These are phyloP conservation scores for Cystobasidiopsis lactophilus DNA, from an alignment of 768 basidiomycete genomes.

Conservation along the genomic window DNA sequence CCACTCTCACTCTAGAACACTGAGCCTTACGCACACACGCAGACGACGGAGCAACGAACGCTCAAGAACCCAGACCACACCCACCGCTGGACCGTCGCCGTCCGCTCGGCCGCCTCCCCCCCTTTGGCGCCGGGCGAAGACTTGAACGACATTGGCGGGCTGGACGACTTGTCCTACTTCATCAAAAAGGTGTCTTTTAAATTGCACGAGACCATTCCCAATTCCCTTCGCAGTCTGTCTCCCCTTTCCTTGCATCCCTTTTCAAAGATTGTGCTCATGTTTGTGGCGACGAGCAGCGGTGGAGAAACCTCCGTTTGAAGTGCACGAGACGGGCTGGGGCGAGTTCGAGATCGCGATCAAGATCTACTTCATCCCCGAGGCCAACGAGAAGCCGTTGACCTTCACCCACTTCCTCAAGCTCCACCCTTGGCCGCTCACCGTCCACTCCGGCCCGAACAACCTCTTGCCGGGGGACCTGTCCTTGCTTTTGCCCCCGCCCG, in stretches of 20 bases:
- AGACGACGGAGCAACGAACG: constrained; percentile 42
- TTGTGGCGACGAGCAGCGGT: constrained; percentile 34
- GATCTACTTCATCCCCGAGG: constrained; percentile 68
- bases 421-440: constrained; percentile 45
- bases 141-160: constrained; percentile 17
- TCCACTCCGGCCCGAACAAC: constrained; percentile 8
- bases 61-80: too few relatives aligned
- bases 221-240: constrained; percentile 53
- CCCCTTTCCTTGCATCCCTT: not conserved
- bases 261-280: not conserved
- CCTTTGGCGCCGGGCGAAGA: constrained; percentile 23
- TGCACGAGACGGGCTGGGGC: constrained; percentile 97
- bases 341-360: constrained; percentile 92
- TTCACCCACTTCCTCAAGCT: constrained; percentile 88
- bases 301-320: constrained; percentile 82
- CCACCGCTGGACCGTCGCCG: constrained; percentile 87
- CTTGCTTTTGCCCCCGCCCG: not conserved
- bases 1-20: too few relatives aligned
- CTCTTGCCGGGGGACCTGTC: constrained; percentile 5
- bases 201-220: constrained; percentile 85
- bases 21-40: too few relatives aligned
- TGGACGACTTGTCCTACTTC: constrained; percentile 38
- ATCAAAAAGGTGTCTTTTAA: constrained; percentile 94
- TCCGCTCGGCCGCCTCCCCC: constrained; percentile 63
- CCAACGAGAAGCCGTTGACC: constrained; percentile 68